Conservation (phyloP, 306 rosid genomes). For the Prinsepia uniflora region DNA sequence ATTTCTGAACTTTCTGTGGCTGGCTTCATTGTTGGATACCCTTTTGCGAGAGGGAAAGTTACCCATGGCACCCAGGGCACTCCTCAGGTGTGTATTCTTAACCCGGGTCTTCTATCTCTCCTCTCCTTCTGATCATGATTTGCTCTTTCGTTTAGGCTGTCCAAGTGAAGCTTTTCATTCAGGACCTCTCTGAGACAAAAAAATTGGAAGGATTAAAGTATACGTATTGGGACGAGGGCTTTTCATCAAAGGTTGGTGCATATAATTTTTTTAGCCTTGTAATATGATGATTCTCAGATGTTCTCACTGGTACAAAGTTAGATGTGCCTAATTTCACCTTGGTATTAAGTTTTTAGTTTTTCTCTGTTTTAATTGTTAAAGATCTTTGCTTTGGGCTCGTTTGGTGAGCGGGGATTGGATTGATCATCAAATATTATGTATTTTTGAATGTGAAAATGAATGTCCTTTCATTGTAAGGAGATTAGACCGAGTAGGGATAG, state of each 20-base stretch:
- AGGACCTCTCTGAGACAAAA: slow-evolving; percentile 49
- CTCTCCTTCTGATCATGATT: neutral
- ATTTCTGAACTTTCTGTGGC: slow-evolving; percentile 50
- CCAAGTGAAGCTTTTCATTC: slow-evolving; percentile 56
- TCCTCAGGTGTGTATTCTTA: slow-evolving; percentile 39
- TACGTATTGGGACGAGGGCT: slow-evolving; percentile 79
- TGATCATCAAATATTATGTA: too few relatives aligned
- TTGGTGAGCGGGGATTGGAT: too few relatives aligned
- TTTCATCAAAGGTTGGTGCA: slow-evolving; percentile 65
- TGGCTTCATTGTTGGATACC: slow-evolving; percentile 71
- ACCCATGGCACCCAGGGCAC: slow-evolving; percentile 23
- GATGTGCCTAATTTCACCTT: neutral
- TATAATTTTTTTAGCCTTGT: neutral
- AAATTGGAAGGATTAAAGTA: slow-evolving; percentile 52
- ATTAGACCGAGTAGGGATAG: too few relatives aligned
- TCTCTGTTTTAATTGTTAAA: neutral
- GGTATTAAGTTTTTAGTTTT: neutral
- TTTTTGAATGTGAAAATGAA: too few relatives aligned
- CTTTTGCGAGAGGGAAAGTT: slow-evolving; percentile 37
- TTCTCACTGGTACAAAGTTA: neutral
- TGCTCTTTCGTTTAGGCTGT: slow-evolving; percentile 35
- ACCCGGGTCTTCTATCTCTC: slow-evolving; percentile 10
- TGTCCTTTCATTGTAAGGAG: too few relatives aligned
- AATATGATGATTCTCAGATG: neutral
- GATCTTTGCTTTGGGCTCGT: neutral